phyloP scores from a whole-genome alignment of 768 basidiomycete genomes.

The Mycena filopes region DNA sequence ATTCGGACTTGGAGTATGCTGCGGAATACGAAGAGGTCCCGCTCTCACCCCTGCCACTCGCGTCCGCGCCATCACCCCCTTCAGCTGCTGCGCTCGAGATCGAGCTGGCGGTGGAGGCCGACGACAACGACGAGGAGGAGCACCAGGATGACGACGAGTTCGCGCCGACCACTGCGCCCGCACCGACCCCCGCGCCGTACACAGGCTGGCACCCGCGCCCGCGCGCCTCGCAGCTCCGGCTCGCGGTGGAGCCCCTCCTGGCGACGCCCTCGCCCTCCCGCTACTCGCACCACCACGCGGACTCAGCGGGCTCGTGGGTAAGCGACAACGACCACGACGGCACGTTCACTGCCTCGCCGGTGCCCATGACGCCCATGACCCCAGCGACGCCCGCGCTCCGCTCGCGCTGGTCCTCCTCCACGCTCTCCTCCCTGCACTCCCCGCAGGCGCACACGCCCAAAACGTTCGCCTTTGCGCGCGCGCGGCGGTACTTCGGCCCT shows the following conservation, averaged over 20 bases:
- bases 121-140: not conserved
- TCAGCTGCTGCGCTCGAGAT: too few relatives aligned
- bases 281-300: too few relatives aligned
- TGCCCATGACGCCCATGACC: not conserved
- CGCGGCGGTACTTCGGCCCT: conserved; percentile 39
- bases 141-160: too few relatives aligned
- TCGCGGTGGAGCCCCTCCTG: not conserved
- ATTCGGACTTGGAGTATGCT: too few relatives aligned
- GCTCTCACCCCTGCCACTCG: conserved; percentile 9
- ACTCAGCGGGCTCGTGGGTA: not conserved
- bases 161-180: not conserved
- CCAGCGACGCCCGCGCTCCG: conserved; percentile 38
- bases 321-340: too few relatives aligned
- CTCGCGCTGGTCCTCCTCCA: conserved; percentile 61
- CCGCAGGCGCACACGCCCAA: conserved; percentile 44
- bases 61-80: not conserved
- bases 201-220: conserved; percentile 16
- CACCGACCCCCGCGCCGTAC: not conserved
- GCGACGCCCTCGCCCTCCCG: not conserved
- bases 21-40: conserved; percentile 18
- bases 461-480: conserved; percentile 35
- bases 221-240: not conserved
- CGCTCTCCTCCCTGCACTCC: conserved; percentile 43
- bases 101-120: not conserved
- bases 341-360: not conserved